A percentile compares a stretch with the other conserved stretches of the same genome.
Evolutionary conservation across 2,329 filamentous ascomycete genomes (phyloP).

Genomic region (Simplicillium sp.): DNA sequence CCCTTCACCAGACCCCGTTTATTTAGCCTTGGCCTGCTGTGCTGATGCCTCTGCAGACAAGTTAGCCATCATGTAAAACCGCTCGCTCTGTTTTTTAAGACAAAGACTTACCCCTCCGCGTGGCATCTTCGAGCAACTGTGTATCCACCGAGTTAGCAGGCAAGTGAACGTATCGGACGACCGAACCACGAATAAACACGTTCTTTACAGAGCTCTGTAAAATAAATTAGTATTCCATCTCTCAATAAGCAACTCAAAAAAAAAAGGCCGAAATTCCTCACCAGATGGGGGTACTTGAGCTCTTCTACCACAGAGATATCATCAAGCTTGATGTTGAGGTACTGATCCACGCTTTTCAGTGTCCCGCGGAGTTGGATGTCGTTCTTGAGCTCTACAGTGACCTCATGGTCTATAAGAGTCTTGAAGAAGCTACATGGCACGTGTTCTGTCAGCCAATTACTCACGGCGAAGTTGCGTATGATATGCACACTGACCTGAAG

Average conservation of each 20-base stretch:
- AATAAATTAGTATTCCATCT: not conserved
- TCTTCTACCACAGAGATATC: conserved; percentile 90
- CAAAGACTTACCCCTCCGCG: conserved; percentile 60
- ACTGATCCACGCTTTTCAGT: conserved; percentile 96
- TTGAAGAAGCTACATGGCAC: conserved; percentile 77
- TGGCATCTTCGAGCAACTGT: conserved; percentile 81
- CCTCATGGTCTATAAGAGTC: conserved; percentile 92
- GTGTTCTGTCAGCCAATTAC: not conserved
- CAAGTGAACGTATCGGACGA: conserved; percentile 86
- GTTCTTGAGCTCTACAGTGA: conserved; percentile 98
- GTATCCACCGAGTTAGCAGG: conserved; percentile 77
- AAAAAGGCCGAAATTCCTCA: conserved; percentile 27
- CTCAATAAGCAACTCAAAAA: not conserved
- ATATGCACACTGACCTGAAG: conserved; percentile 25
- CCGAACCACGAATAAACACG: conserved; percentile 88
- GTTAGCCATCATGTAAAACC: conserved; percentile 5
- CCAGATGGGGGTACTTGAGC: conserved; percentile 87
- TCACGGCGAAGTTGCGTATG: not conserved
- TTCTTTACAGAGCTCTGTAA: conserved; percentile 74
- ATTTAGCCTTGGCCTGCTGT: conserved; percentile 48
- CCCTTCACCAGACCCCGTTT: conserved; percentile 8
- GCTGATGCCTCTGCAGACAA: conserved; percentile 41
- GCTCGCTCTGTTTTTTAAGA: not conserved
- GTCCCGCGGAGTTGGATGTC: conserved; percentile 95
- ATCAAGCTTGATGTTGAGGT: conserved; percentile 97